Evolutionary conservation across 345 rosid genomes (phyloP).

Genomic region (Hibiscus trionum): DNA sequence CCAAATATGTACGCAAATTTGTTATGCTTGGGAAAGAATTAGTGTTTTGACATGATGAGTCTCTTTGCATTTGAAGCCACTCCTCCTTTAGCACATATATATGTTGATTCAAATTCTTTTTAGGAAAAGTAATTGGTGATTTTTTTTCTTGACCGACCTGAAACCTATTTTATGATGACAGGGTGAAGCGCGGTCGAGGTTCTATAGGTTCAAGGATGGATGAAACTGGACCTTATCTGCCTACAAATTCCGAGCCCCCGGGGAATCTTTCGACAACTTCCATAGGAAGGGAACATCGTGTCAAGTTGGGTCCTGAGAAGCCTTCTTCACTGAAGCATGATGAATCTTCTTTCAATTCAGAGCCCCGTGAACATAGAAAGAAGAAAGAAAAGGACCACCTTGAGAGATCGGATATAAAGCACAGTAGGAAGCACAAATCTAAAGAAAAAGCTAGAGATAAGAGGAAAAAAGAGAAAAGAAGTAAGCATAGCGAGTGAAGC

Average conservation of each 20-base stretch:
- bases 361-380: slow-evolving; percentile 18
- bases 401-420: slow-evolving; percentile 38
- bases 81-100: no score
- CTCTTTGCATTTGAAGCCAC: neutral
- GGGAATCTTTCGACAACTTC: slow-evolving; percentile 22
- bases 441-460: slow-evolving; percentile 34
- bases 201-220: slow-evolving; percentile 92
- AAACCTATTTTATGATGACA: slow-evolving; percentile 18
- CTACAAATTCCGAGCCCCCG: slow-evolving; percentile 17
- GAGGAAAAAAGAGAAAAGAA: slow-evolving; percentile 32
- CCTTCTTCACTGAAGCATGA: slow-evolving; percentile 23
- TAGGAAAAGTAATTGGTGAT: neutral
- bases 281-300: slow-evolving; percentile 20
- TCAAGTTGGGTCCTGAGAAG: slow-evolving; percentile 44
- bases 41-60: slow-evolving; percentile 6
- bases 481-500: neutral
- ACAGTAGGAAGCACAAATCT: slow-evolving; percentile 42
- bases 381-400: slow-evolving; percentile 24
- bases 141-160: neutral
- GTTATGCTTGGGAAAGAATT: neutral
- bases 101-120: neutral
- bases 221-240: slow-evolving; percentile 82
- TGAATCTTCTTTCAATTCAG: slow-evolving; percentile 36
- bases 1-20: neutral
- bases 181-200: slow-evolving; percentile 84